Conservation (phyloP, 2,329 filamentous ascomycete genomes). For the Scopulariopsis brevicaulis region DNA sequence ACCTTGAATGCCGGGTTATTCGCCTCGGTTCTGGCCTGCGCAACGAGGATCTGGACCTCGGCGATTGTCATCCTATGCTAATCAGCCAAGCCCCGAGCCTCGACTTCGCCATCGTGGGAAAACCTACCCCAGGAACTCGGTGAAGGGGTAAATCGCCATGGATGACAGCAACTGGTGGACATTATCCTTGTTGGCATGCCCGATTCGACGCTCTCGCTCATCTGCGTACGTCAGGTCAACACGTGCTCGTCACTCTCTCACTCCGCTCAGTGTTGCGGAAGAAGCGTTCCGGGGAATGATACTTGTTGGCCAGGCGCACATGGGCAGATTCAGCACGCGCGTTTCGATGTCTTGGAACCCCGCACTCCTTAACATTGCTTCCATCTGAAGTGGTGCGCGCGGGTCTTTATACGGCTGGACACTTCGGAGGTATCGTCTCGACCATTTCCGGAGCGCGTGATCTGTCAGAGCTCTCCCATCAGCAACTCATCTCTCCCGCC, state of each 20-base stretch:
- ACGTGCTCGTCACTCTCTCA: neutral
- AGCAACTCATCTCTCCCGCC: neutral
- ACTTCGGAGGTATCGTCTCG: constrained; percentile 48
- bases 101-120: neutral
- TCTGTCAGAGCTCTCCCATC: constrained; percentile 21
- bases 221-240: constrained; percentile 21
- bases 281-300: constrained; percentile 13
- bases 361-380: constrained; percentile 43
- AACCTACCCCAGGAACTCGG: constrained; percentile 5
- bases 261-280: neutral
- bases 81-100: neutral
- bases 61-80: constrained; percentile 38
- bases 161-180: constrained; percentile 16
- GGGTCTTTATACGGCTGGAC: constrained; percentile 56
- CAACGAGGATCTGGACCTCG: constrained; percentile 45
- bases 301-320: constrained; percentile 62
- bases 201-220: constrained; percentile 38
- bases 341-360: constrained; percentile 60
- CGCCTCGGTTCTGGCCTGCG: constrained; percentile 42
- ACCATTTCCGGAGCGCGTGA: constrained; percentile 59
- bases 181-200: constrained; percentile 39
- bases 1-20: constrained; percentile 45
- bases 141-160: constrained; percentile 5
- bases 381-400: constrained; percentile 48
- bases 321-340: constrained; percentile 53